These are phyloP conservation scores for Mycena indigotica DNA, from an alignment of 768 basidiomycete genomes.

Conservation along the genomic window DNA sequence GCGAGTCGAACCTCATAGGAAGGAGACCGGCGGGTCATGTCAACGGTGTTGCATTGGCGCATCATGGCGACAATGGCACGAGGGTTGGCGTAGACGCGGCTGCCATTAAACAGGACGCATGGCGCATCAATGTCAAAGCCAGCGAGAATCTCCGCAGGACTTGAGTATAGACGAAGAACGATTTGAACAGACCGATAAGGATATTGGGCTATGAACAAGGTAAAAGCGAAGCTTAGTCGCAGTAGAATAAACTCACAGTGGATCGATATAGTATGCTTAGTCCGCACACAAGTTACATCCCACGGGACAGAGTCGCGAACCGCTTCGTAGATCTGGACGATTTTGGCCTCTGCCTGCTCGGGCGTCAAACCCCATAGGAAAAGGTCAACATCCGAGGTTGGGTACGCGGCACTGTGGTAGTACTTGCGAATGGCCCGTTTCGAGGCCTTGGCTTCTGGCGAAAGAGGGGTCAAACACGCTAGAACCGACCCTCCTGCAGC, in stretches of 20 bases:
- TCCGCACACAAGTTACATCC: conserved; percentile 68
- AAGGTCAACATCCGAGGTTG: conserved; percentile 64
- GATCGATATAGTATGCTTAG: conserved; percentile 67
- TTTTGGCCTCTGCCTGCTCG: conserved; percentile 64
- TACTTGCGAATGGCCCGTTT: conserved; percentile 61
- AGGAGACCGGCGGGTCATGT: conserved; percentile 63
- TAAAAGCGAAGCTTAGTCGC: background rate
- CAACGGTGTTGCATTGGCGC: conserved; percentile 66
- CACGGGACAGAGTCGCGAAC: conserved; percentile 67
- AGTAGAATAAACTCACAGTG: conserved; percentile 45
- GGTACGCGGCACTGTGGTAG: conserved; percentile 56
- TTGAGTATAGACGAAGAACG: conserved; percentile 62
- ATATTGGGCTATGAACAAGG: conserved; percentile 50
- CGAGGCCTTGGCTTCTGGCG: conserved; percentile 49
- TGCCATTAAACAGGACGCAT: conserved; percentile 56
- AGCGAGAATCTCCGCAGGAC: conserved; percentile 65
- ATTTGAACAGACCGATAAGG: conserved; percentile 70
- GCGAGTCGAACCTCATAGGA: conserved; percentile 65
- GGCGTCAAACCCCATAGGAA: conserved; percentile 62
- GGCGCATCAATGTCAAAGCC: conserved; percentile 71
- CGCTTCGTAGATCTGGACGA: conserved; percentile 59
- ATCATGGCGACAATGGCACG: conserved; percentile 63
- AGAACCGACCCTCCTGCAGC: conserved; percentile 64
- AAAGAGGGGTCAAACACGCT: conserved; percentile 56
- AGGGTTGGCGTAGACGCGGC: conserved; percentile 62